Evolutionary conservation across 78 protist species (phyloP), one percentile per base, ranked within the genome.

Genomic region (Planoprotostelium fungivorum): DNA sequence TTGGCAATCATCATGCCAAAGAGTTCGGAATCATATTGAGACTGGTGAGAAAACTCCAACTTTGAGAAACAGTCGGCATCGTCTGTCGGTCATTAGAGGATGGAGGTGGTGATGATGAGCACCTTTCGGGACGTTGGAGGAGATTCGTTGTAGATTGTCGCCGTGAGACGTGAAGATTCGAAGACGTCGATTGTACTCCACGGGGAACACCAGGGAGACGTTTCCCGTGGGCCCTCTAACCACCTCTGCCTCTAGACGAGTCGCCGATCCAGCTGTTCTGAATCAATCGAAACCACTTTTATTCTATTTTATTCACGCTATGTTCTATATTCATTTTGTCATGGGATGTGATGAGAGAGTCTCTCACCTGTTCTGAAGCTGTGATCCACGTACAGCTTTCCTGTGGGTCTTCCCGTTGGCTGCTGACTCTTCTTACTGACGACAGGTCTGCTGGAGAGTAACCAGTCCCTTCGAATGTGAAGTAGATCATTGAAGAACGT

Each of bases 151-250:
- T 25, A 51, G 5, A 51, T 51, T 51, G 16, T 51, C 73, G 73
- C 16, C 16, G 16, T 51, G 5, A 16, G 73, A 51, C 5, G 73
- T 51, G 73, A 25, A 51, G 73, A 51, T 5, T 5, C 73, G 73
- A 25, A 51, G 16, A 25, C 73, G 5, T 16, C 16, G 5, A 16
- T 51, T 51, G 73, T 51, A 51, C 16, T 51, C 73, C 73, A 51
- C 73, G 5, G 73, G 73, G 16, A 16, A 51, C 16, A 51, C 73
- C 31, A 51, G 5, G 31, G 5, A 16, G 16, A 51, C 73, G 5
- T 16, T 51, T 51, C 73, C 73, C 73, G 73, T 51, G 73, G 73
- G 73, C 73, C 73, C 73, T 51, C 73, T 51, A 51, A 51, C 73
- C 5, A 51, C 16, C 73, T 51, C 73, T 16, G 73, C 73, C 16